These are phyloP conservation scores for Wickerhamomyces sp. DNA, from an alignment of 1,139 yeast species.

Conservation along the genomic window DNA sequence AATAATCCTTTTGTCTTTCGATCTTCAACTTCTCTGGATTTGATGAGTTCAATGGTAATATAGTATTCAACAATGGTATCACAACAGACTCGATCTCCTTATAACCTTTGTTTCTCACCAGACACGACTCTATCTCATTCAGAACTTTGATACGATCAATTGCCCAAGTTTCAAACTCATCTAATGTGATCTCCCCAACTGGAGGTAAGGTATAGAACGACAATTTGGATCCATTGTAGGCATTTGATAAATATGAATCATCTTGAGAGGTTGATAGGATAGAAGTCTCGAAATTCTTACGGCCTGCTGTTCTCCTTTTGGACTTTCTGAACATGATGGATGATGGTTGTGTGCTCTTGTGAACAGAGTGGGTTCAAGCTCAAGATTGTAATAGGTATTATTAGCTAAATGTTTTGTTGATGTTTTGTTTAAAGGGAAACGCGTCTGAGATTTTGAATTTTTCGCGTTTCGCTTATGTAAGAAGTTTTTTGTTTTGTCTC, in stretches of 20 bases:
- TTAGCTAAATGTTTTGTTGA: no score
- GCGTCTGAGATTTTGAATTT: no score
- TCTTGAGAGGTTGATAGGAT: conserved; percentile 19
- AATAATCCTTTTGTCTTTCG: conserved; percentile 84
- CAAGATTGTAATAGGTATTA: no score
- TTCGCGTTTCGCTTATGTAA: no score
- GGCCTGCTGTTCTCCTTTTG: conserved; percentile 70
- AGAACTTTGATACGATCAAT: conserved; percentile 81
- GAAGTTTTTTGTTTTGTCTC: no score
- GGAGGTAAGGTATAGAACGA: conserved; percentile 72
- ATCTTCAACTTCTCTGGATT: conserved; percentile 28
- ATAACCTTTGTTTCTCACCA: conserved; percentile 56
- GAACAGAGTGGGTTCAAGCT: no score
- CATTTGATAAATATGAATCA: conserved; percentile 24
- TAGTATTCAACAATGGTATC: conserved; percentile 59
- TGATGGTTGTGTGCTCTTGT: neutral
- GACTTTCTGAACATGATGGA: conserved; percentile 63
- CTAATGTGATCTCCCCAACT: conserved; percentile 76
- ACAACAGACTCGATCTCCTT: conserved; percentile 63
- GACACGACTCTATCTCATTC: conserved; percentile 76
- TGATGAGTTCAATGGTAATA: conserved; percentile 53
- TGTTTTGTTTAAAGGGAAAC: no score
- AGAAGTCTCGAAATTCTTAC: conserved; percentile 55
- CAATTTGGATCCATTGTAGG: conserved; percentile 28
- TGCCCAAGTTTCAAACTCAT: conserved; percentile 94